Evolutionary conservation across 139 green algal species (phyloP).

Genomic region (Chlorella vulgaris): DNA sequence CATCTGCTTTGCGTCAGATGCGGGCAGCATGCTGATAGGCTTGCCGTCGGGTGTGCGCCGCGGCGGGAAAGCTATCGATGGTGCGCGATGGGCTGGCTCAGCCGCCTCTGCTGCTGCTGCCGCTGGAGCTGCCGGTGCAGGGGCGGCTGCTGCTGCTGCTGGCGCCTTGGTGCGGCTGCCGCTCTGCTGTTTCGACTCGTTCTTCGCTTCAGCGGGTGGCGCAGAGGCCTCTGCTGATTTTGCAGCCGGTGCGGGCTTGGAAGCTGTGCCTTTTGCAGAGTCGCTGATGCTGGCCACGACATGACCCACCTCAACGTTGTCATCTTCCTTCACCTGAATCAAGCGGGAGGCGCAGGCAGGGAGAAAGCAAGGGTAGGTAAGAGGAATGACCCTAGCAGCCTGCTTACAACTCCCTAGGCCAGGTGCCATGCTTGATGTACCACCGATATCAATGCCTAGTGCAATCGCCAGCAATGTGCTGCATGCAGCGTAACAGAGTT

Average conservation of each 20-base stretch:
- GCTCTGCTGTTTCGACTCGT: not conserved
- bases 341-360: not conserved
- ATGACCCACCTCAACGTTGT: conserved; percentile 44
- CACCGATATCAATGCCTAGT: no score
- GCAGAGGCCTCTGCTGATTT: conserved; percentile 6
- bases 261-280: not conserved
- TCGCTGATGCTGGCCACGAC: conserved; percentile 36
- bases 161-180: not conserved
- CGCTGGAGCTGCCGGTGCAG: not conserved
- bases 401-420: no score
- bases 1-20: conserved; percentile 10
- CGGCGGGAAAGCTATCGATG: conserved; percentile 54
- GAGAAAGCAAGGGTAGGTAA: no score
- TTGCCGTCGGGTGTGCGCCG: conserved; percentile 43
- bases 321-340: conserved; percentile 38
- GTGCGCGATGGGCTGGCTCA: not conserved
- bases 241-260: not conserved
- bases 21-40: conserved; percentile 45
- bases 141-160: not conserved
- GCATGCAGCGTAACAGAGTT: no score
- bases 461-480: no score
- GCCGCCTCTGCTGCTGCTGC: not conserved
- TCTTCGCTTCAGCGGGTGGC: no score
- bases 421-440: no score
- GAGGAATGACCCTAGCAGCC: no score